Conservation (phyloP, 495 filamentous ascomycete species). For the Hypoxylon fuscum region DNA sequence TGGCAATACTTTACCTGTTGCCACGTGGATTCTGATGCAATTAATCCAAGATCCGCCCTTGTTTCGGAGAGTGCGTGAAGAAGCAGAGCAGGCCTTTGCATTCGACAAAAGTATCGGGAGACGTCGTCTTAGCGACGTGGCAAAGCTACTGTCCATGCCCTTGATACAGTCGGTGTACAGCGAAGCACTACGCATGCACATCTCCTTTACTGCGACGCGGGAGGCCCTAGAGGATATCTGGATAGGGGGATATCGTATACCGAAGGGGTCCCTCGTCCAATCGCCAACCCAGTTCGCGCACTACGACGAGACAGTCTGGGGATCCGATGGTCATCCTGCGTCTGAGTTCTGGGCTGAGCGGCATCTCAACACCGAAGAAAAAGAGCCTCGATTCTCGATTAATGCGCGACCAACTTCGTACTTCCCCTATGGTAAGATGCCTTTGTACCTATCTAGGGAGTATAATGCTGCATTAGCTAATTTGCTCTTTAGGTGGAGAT, state of each 20-base stretch:
- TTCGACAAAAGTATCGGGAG: conserved; percentile 12
- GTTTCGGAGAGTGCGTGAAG: conserved; percentile 28
- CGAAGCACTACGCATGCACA: conserved; percentile 50
- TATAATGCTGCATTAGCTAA: background rate
- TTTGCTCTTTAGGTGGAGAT: conserved; percentile 45
- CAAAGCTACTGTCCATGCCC: conserved; percentile 48
- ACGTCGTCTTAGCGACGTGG: conserved; percentile 23
- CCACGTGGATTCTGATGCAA: conserved; percentile 45
- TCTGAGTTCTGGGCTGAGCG: conserved; percentile 48
- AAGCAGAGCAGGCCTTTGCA: conserved; percentile 21
- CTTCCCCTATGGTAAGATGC: conserved; percentile 46
- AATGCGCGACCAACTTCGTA: conserved; percentile 38
- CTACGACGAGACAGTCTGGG: conserved; percentile 42
- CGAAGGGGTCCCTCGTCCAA: conserved; percentile 42
- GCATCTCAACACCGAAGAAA: conserved; percentile 26
- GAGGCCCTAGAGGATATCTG: conserved; percentile 24
- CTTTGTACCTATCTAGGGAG: background rate
- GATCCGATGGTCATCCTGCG: conserved; percentile 38
- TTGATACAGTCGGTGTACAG: conserved; percentile 52
- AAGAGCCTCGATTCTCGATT: conserved; percentile 19
- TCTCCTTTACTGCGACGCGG: conserved; percentile 43
- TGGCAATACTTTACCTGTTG: conserved; percentile 42
- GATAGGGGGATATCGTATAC: conserved; percentile 28
- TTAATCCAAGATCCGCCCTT: conserved; percentile 38
- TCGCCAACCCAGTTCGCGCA: conserved; percentile 38